These are phyloP conservation scores for Globisporangium sylvaticum DNA, from an alignment of 352 stramenopile species.

Conservation along the genomic window DNA sequence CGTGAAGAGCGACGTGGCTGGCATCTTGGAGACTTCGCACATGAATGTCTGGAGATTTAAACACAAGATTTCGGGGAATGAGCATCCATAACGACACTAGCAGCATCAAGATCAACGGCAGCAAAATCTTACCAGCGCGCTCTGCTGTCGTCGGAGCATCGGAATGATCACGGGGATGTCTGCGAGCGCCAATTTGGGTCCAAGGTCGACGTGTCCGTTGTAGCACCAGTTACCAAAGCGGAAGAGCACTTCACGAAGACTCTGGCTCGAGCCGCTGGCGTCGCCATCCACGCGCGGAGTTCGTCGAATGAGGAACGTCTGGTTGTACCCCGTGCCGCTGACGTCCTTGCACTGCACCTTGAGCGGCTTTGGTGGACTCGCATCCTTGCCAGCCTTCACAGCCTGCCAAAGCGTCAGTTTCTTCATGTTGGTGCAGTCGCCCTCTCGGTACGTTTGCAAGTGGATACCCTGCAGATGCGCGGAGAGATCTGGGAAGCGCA, in stretches of 20 bases:
- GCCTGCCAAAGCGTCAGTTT: constrained; percentile 92
- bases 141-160: constrained; percentile 91
- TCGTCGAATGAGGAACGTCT: constrained; percentile 82
- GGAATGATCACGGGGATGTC: constrained; percentile 94
- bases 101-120: too few relatives aligned
- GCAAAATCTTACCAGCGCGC: constrained; percentile 63
- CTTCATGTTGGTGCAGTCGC: constrained; percentile 85
- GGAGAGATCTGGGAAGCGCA: constrained; percentile 92
- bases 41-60: constrained; percentile 72
- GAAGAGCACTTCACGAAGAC: constrained; percentile 91
- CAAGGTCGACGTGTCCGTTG: constrained; percentile 90
- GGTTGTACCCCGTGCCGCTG: constrained; percentile 75
- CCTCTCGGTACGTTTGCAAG: constrained; percentile 75
- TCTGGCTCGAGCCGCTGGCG: constrained; percentile 19
- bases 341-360: constrained; percentile 84
- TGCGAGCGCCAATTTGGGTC: constrained; percentile 80
- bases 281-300: constrained; percentile 36
- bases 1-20: constrained; percentile 86
- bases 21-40: constrained; percentile 89
- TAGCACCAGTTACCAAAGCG: constrained; percentile 96
- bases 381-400: constrained; percentile 44
- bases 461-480: constrained; percentile 87
- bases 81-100: background rate
- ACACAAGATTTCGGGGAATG: background rate
- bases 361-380: constrained; percentile 70